Evolutionary conservation across 2,329 filamentous ascomycete species (phyloP), one percentile per base, ranked within the genome.

Genomic region (Trichophaea hybrida): DNA sequence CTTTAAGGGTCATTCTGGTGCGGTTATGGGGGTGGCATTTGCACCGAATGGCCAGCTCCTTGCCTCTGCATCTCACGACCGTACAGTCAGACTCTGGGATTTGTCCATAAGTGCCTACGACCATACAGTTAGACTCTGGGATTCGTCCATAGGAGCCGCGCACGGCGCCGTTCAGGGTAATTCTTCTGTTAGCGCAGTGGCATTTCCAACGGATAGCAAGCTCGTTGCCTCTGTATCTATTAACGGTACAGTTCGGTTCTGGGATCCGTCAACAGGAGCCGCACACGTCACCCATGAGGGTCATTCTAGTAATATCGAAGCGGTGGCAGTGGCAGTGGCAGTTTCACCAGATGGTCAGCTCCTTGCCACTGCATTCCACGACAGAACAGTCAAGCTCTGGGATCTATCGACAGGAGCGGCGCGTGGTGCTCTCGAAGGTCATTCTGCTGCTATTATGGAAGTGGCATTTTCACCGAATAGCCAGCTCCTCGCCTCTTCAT

Each of bases 401-500:
- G 88, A 94, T 69, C 86, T 95, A 70, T 78, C 84, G 63, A 88
- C 85, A 1, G 86, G 84, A 55, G 95, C 94, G 73, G 74, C 97
- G 60, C 80, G 82, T 65, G 78, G 80, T 72, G 89, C 96, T 74
- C 75, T 97, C 51, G 88, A 89, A 0, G 89, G 91, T 0, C 91
- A 97, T 71, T 81, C 87, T 70, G 91, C 95, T 68, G 88, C 96
- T 71, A 90, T 96, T 0, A 96, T 89, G 72, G 88, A 90, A 0
- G 83, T 96, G 8, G 91, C 96, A 71, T 97, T 91, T 91, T 90
- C 86, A 67, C 85, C 88, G 0, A 90, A 96, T 71, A 91, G 93
- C 7, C 80, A 88, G 67, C 49, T 62, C 24, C 50, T 49, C n/a
- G 63, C 56, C 8, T 64, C 34, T 59, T 61, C 51, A 58, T 60